Conservation (phyloP, 805 yeast genomes). For the Jamesozyma gamospora region DNA sequence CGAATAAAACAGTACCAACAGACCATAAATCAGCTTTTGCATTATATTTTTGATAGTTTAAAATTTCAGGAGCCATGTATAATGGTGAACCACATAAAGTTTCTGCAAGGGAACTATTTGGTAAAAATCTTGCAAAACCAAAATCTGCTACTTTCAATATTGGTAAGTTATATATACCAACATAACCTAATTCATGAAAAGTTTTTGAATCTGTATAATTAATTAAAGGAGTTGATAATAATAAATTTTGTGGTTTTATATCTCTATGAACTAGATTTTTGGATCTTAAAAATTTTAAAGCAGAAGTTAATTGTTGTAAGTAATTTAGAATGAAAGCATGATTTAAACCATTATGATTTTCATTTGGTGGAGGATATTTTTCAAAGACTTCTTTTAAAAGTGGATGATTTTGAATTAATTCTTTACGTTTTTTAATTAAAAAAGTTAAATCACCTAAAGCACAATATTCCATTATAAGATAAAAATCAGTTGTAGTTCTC, state of each 20-base stretch:
- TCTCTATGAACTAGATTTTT: slow-evolving; percentile 87
- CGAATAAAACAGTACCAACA: slow-evolving; percentile 91
- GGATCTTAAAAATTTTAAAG: slow-evolving; percentile 69
- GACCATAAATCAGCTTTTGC: slow-evolving; percentile 98
- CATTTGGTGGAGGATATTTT: slow-evolving; percentile 72
- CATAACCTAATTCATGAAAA: slow-evolving; percentile 48
- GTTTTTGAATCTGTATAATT: slow-evolving; percentile 38
- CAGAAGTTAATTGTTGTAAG: slow-evolving; percentile 75
- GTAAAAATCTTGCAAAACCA: slow-evolving; percentile 92
- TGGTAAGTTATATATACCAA: slow-evolving; percentile 84
- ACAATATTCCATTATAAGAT: slow-evolving; percentile 92
- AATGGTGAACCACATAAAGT: slow-evolving; percentile 96
- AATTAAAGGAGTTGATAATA: slow-evolving; percentile 69
- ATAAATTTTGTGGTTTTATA: slow-evolving; percentile 77
- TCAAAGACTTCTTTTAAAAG: slow-evolving; percentile 64
- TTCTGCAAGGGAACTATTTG: slow-evolving; percentile 89
- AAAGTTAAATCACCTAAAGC: slow-evolving; percentile 88
- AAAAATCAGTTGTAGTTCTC: slow-evolving; percentile 69
- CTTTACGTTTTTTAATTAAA: slow-evolving; percentile 68
- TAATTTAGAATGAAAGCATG: slow-evolving; percentile 73
- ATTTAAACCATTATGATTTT: slow-evolving; percentile 67
- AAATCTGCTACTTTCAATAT: slow-evolving; percentile 91
- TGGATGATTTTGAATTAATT: slow-evolving; percentile 66
- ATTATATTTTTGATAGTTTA: slow-evolving; percentile 87
- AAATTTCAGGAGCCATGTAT: slow-evolving; percentile 97